These are phyloP conservation scores for Candida coquimbonensis DNA, from an alignment of 805 yeast genomes.

Conservation along the genomic window DNA sequence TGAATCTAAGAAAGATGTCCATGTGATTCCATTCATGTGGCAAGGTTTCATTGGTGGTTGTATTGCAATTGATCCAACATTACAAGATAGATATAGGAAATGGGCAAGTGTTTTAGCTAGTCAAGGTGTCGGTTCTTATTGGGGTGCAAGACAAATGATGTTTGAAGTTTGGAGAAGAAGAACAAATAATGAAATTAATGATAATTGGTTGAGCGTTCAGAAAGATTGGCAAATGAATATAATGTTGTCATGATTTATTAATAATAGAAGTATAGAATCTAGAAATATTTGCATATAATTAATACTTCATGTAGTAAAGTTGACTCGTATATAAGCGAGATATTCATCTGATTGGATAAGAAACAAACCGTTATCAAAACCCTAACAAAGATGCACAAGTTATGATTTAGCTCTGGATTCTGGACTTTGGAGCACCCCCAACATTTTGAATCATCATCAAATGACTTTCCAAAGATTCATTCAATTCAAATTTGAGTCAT, in stretches of 20 bases:
- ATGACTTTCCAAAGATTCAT: not conserved
- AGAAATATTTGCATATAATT: no score
- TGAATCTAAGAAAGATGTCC: conserved; percentile 36
- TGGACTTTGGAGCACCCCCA: not conserved
- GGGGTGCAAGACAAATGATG: conserved; percentile 83
- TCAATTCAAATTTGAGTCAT: not conserved
- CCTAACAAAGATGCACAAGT: no score
- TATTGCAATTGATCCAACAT: conserved; percentile 51
- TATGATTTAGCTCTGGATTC: no score
- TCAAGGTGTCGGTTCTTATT: conserved; percentile 68
- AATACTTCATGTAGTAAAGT: no score
- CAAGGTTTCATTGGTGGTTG: conserved; percentile 87
- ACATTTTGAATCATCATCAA: not conserved
- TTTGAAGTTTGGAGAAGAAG: conserved; percentile 80
- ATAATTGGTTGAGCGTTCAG: conserved; percentile 73
- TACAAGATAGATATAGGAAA: conserved; percentile 59
- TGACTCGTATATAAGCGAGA: no score
- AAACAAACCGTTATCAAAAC: no score
- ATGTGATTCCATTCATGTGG: conserved; percentile 76
- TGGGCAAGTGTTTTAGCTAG: conserved; percentile 51
- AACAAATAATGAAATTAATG: conserved; percentile 47
- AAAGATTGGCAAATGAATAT: conserved; percentile 82
- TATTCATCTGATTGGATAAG: no score
- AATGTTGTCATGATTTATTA: conserved; percentile 38
- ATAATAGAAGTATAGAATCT: no score